Percentiles rank a stretch among this genome's conserved stretches.
These are phyloP conservation scores for Cadophora luteo-olivacea DNA, from an alignment of 2,329 filamentous ascomycete genomes.

Conservation along the genomic window DNA sequence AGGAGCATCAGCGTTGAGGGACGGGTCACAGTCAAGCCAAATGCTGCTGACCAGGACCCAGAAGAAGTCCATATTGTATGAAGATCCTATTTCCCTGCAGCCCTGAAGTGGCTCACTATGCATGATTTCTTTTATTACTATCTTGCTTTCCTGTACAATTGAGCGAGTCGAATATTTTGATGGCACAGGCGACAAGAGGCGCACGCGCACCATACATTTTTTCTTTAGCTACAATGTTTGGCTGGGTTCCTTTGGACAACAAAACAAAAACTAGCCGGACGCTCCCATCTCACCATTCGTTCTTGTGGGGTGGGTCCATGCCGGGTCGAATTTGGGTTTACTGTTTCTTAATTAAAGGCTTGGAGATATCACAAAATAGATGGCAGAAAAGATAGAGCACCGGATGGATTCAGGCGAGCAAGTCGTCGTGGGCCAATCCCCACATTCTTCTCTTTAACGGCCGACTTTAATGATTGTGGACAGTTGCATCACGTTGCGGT, in stretches of 20 bases:
- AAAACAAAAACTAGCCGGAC: conserved; percentile 7
- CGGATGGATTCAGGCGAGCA: conserved; percentile 17
- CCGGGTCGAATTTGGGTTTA: background rate
- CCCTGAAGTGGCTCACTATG: conserved; percentile 26
- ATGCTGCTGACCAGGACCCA: conserved; percentile 47
- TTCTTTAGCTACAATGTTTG: conserved; percentile 23
- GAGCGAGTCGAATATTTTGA: conserved; percentile 30
- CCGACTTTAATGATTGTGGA: conserved; percentile 11
- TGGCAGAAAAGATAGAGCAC: conserved; percentile 21
- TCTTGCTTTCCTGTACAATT: conserved; percentile 36
- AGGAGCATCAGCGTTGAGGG: conserved; percentile 66
- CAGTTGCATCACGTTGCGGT: background rate
- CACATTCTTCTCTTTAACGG: conserved; percentile 2
- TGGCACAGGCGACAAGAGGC: conserved; percentile 30
- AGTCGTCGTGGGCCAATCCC: conserved; percentile 5
- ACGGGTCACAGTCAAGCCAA: conserved; percentile 65
- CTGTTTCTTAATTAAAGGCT: background rate
- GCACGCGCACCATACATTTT: conserved; percentile 27
- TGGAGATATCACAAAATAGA: conserved; percentile 23
- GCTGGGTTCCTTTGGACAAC: conserved; percentile 26
- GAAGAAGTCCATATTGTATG: conserved; percentile 39
- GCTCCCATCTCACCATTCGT: background rate
- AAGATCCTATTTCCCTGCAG: conserved; percentile 13
- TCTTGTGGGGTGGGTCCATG: conserved; percentile 10
- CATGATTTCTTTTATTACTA: conserved; percentile 36